phyloP scores from a whole-genome alignment of 148 eudicot genomes.

The Vaccinium darrowii region DNA sequence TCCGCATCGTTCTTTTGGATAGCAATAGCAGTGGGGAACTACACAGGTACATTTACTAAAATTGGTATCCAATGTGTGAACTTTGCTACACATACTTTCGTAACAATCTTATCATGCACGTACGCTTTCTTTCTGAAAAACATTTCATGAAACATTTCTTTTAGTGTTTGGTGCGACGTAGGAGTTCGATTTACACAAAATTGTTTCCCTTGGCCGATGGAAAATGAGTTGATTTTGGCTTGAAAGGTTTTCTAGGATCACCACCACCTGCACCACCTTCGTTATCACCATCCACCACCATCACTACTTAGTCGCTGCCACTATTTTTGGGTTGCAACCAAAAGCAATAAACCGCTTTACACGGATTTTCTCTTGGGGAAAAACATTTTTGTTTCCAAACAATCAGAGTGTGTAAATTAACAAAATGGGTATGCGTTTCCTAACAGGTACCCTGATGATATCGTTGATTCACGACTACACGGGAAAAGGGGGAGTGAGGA shows the following conservation, averaged over 20 bases:
- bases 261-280: neutral
- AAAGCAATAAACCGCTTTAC: neutral
- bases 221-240: neutral
- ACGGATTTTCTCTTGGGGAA: too few species aligned
- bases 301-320: neutral
- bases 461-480: too few species aligned
- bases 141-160: too few species aligned
- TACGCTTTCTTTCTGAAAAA: neutral
- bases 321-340: neutral
- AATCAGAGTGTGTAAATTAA: too few species aligned
- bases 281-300: neutral
- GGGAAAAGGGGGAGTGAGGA: too few species aligned
- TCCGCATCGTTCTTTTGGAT: conserved; percentile 41
- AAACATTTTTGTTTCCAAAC: too few species aligned
- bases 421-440: too few species aligned
- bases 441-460: too few species aligned
- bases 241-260: neutral
- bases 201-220: neutral
- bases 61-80: neutral
- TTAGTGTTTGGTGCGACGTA: too few species aligned
- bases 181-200: neutral
- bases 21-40: conserved; percentile 42
- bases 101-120: neutral
- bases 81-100: neutral
- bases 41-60: conserved; percentile 20